phyloP scores from a whole-genome alignment of 1,139 yeast species.

The Kurtzmaniella quercitrusa region DNA sequence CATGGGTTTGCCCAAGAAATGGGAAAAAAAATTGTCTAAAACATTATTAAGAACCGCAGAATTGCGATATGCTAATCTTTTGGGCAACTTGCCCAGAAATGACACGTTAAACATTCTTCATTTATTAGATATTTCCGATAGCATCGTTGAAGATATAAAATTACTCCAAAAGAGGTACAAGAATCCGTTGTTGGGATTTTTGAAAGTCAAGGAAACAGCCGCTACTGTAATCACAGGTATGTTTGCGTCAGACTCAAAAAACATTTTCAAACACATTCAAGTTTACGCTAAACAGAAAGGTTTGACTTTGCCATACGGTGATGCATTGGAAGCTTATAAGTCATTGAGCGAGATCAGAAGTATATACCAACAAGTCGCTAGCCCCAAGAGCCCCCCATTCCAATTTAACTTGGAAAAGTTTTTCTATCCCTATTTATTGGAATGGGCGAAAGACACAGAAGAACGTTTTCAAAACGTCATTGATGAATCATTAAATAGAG shows the following conservation, averaged over 20 bases:
- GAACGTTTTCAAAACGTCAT: conserved; percentile 48
- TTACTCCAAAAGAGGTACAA: conserved; percentile 58
- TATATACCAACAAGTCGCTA: conserved; percentile 48
- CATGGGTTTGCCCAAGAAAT: conserved; percentile 40
- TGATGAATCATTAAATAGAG: conserved; percentile 51
- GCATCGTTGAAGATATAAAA: conserved; percentile 48
- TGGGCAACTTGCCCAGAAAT: conserved; percentile 64
- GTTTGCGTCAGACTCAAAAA: conserved; percentile 61
- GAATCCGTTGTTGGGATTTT: conserved; percentile 55
- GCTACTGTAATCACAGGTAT: conserved; percentile 56
- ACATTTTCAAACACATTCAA: conserved; percentile 56
- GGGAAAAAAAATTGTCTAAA: conserved; percentile 50
- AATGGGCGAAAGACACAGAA: conserved; percentile 55
- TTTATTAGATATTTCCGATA: conserved; percentile 57
- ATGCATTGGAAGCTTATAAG: conserved; percentile 59
- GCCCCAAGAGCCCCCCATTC: conserved; percentile 24
- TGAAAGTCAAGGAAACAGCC: conserved; percentile 52
- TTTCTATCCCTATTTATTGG: conserved; percentile 54
- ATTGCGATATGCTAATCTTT: conserved; percentile 52
- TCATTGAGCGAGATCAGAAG: conserved; percentile 53
- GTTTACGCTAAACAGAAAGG: conserved; percentile 34
- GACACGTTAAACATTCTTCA: conserved; percentile 53
- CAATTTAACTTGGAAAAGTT: conserved; percentile 56
- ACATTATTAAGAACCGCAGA: conserved; percentile 54
- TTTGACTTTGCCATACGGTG: conserved; percentile 48